These are phyloP conservation scores for Didymella arachidicola DNA, from an alignment of 2,329 filamentous ascomycete genomes.

Conservation along the genomic window DNA sequence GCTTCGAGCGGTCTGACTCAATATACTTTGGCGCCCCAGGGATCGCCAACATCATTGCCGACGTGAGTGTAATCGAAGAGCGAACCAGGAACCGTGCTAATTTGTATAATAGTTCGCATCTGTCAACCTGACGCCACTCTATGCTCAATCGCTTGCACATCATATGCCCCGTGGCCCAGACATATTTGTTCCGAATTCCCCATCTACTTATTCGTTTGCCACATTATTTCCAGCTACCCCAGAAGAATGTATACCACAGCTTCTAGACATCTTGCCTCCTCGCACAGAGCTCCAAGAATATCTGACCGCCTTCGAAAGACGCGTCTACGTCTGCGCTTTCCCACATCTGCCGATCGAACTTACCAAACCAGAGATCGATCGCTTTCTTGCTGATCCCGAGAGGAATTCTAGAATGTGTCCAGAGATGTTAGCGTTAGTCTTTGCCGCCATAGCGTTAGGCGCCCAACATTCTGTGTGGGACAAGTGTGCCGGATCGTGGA, in stretches of 20 bases:
- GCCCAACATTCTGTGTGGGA: constrained; percentile 57
- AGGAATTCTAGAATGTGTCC: constrained; percentile 56
- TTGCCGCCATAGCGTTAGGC: constrained; percentile 57
- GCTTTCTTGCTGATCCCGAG: constrained; percentile 53
- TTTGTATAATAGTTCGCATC: constrained; percentile 51
- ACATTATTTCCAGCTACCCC: constrained; percentile 52
- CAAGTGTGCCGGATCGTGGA: constrained; percentile 51
- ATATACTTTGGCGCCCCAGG: constrained; percentile 61
- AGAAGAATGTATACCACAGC: constrained; percentile 46
- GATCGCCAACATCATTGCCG: constrained; percentile 56
- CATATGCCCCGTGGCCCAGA: constrained; percentile 54
- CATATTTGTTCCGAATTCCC: constrained; percentile 51
- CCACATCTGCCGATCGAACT: constrained; percentile 56
- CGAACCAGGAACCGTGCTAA: constrained; percentile 28
- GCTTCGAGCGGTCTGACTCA: constrained; percentile 54
- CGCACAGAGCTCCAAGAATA: constrained; percentile 51
- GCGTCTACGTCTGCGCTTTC: constrained; percentile 55
- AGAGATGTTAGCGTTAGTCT: constrained; percentile 59
- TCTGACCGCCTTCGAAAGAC: constrained; percentile 53
- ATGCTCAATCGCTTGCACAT: constrained; percentile 53
- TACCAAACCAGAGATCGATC: constrained; percentile 54
- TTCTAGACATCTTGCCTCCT: constrained; percentile 51
- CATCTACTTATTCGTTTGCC: constrained; percentile 55
- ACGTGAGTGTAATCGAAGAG: constrained; percentile 45
- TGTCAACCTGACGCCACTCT: constrained; percentile 46